phyloP scores from a whole-genome alignment of 78 protist genomes.

The Dictyostelium capitatum region DNA sequence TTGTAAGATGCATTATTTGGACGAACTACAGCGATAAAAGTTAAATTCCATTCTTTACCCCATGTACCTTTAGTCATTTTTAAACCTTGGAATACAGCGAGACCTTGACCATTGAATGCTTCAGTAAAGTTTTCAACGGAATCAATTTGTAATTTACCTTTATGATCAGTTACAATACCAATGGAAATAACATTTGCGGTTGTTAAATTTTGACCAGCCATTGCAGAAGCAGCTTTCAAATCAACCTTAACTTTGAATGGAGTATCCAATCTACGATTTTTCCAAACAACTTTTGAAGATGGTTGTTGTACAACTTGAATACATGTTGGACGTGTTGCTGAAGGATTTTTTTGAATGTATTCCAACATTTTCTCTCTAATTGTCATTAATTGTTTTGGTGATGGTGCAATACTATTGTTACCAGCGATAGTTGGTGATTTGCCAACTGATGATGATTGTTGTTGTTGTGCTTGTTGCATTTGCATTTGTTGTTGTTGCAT shows the following conservation, averaged over 20 bases:
- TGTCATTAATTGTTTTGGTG: conserved; percentile 78
- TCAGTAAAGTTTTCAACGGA: conserved; percentile 72
- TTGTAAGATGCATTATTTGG: conserved; percentile 55
- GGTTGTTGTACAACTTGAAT: conserved; percentile 71
- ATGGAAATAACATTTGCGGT: conserved; percentile 27
- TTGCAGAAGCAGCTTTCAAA: conserved; percentile 40
- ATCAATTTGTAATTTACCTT: conserved; percentile 77
- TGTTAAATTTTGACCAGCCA: conserved; percentile 25
- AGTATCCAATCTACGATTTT: conserved; percentile 68
- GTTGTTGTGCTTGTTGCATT: background rate
- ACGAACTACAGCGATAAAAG: conserved; percentile 70
- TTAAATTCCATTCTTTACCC: conserved; percentile 77
- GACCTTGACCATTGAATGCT: conserved; percentile 61
- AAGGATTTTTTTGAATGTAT: conserved; percentile 72
- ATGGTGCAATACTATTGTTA: conserved; percentile 49
- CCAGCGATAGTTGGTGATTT: conserved; percentile 1
- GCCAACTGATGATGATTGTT: background rate
- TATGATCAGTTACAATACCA: conserved; percentile 76
- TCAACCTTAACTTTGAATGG: conserved; percentile 68
- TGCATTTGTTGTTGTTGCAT: background rate
- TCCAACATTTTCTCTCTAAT: conserved; percentile 74
- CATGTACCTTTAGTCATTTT: conserved; percentile 81
- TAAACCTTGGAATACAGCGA: conserved; percentile 72
- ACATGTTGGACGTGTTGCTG: conserved; percentile 47
- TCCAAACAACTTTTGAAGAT: conserved; percentile 69